phyloP scores from a whole-genome alignment of 2,329 filamentous ascomycete genomes.

The Botrytis medusae region DNA sequence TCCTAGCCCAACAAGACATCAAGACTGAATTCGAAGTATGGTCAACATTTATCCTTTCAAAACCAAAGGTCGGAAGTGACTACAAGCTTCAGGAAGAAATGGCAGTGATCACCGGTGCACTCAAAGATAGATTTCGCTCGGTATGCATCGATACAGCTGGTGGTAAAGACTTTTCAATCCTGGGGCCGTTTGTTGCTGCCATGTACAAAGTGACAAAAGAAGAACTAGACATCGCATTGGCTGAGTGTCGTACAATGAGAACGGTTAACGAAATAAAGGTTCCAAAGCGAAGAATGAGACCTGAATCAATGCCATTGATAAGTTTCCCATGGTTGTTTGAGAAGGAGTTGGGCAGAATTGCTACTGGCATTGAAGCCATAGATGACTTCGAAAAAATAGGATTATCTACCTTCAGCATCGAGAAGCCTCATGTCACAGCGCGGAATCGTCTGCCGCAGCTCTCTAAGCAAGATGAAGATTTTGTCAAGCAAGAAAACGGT shows the following conservation, averaged over 20 bases:
- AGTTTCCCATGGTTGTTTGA: slow-evolving; percentile 93
- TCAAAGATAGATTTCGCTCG: slow-evolving; percentile 69
- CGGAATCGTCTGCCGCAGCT: slow-evolving; percentile 19
- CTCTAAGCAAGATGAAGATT: slow-evolving; percentile 30
- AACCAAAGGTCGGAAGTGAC: slow-evolving; percentile 68
- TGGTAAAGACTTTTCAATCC: slow-evolving; percentile 53
- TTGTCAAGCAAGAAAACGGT: slow-evolving; percentile 36
- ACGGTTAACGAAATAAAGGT: slow-evolving; percentile 43
- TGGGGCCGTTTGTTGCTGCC: slow-evolving; percentile 76
- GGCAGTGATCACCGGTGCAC: slow-evolving; percentile 60
- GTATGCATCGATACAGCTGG: slow-evolving; percentile 66
- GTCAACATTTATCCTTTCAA: slow-evolving; percentile 78
- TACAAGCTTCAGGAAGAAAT: slow-evolving; percentile 89
- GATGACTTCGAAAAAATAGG: slow-evolving; percentile 33
- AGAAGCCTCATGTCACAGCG: slow-evolving; percentile 10
- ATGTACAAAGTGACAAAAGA: slow-evolving; percentile 83
- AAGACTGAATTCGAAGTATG: slow-evolving; percentile 89
- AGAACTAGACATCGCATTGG: slow-evolving; percentile 61
- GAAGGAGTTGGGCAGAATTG: slow-evolving; percentile 68
- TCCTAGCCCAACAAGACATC: slow-evolving; percentile 85
- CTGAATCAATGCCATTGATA: slow-evolving; percentile 71
- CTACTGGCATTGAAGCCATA: slow-evolving; percentile 44
- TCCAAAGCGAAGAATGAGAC: slow-evolving; percentile 42
- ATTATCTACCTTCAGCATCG: slow-evolving; percentile 26
- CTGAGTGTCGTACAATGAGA: slow-evolving; percentile 46